These are phyloP conservation scores for Globisporangium cylindrosporum DNA, from an alignment of 352 stramenopile species.

Conservation along the genomic window DNA sequence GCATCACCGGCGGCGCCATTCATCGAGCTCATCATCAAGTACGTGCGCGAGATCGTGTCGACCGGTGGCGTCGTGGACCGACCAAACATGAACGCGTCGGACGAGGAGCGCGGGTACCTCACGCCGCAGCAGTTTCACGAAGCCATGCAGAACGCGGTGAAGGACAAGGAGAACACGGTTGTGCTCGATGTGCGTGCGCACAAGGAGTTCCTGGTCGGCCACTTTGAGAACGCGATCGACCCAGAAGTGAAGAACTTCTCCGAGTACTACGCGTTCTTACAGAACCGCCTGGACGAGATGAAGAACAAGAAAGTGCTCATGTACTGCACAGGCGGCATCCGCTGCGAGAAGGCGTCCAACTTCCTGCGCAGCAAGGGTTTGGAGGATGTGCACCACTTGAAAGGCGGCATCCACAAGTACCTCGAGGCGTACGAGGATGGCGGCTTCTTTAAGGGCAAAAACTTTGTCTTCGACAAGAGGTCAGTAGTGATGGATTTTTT, in stretches of 20 bases:
- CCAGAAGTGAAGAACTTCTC: slow-evolving; percentile 74
- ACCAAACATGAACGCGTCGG: slow-evolving; percentile 53
- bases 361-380: slow-evolving; percentile 59
- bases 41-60: slow-evolving; percentile 79
- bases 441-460: slow-evolving; percentile 71
- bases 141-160: slow-evolving; percentile 40
- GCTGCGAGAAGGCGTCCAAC: slow-evolving; percentile 73
- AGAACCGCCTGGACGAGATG: slow-evolving; percentile 56
- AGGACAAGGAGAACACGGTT: slow-evolving; percentile 44
- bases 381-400: slow-evolving; percentile 61
- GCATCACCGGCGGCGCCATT: slow-evolving; percentile 39
- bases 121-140: slow-evolving; percentile 77
- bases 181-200: slow-evolving; percentile 62
- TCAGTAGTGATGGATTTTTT: slow-evolving; percentile 14
- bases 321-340: slow-evolving; percentile 78
- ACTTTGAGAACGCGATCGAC: slow-evolving; percentile 67
- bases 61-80: slow-evolving; percentile 46
- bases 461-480: slow-evolving; percentile 82
- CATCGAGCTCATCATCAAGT: slow-evolving; percentile 64
- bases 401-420: slow-evolving; percentile 79
- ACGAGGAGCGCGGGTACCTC: slow-evolving; percentile 61
- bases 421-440: slow-evolving; percentile 58
- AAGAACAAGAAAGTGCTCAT: slow-evolving; percentile 75
- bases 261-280: slow-evolving; percentile 69
- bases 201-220: slow-evolving; percentile 67